These are phyloP conservation scores for Aspergillus leporis DNA, from an alignment of 495 filamentous ascomycete species.

Conservation along the genomic window DNA sequence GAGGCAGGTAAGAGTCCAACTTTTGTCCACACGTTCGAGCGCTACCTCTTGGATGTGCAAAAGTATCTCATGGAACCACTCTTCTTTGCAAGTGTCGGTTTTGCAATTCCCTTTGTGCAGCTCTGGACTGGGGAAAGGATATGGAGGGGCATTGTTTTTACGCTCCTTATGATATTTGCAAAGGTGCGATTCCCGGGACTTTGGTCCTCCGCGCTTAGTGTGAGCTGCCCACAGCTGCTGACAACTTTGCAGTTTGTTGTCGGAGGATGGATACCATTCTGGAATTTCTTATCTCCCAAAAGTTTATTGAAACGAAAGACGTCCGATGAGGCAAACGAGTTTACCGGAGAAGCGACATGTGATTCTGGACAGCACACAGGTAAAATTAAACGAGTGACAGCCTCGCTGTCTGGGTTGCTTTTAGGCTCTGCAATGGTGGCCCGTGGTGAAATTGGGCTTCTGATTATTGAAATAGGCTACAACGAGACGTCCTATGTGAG, in stretches of 20 bases:
- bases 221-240: neutral
- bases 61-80: conserved; percentile 63
- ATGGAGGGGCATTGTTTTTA: conserved; percentile 70
- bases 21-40: conserved; percentile 37
- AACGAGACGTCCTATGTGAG: conserved; percentile 35
- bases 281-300: conserved; percentile 11
- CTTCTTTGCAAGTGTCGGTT: conserved; percentile 74
- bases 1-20: conserved; percentile 40
- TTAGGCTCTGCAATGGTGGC: conserved; percentile 65
- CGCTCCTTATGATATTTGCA: conserved; percentile 63
- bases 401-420: conserved; percentile 55
- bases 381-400: no score
- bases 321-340: no score
- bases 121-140: conserved; percentile 63
- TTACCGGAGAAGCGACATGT: no score
- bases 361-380: no score
- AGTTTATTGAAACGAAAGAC: no score
- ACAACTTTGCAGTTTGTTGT: conserved; percentile 28
- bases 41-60: conserved; percentile 38
- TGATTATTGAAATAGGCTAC: conserved; percentile 69
- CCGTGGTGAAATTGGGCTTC: conserved; percentile 74
- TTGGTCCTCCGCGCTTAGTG: no score
- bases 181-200: conserved; percentile 44
- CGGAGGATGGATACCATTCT: conserved; percentile 32
- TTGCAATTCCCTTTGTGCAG: conserved; percentile 68